Evolutionary conservation across 257 asterid genomes (phyloP), one percentile per base, ranked within the genome.

Genomic region (Capsicum chinense): DNA sequence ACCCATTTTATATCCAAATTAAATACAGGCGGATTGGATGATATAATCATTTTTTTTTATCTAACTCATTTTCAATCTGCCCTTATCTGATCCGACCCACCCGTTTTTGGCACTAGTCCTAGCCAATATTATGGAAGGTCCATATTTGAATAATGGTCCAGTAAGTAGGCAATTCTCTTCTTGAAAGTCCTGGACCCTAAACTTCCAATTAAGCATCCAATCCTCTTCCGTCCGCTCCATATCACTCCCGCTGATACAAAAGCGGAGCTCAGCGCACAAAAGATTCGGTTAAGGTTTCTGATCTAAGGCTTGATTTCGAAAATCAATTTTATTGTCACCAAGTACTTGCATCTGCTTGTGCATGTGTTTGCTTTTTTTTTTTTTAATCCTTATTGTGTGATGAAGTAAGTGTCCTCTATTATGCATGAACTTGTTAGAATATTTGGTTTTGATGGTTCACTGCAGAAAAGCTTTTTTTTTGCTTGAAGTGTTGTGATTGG

Each of bases 291-390:
- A 68, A 1, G 21, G 35, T n/a, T 3, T 60, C 69, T 19, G 42
- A 63, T 63, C 21, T 63, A 63, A 63, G 69, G 79, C 42, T 42
- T 70, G 79, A 17, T 70, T 70, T 70, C 33, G 3, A 54, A 42
- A 8, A 70, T 70, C 56, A 70, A 16, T 16, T 69, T 42, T 70
- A 15, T 70, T 2, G 10, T 70, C 19, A 12, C 17, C 79, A 16
- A 70, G 56, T 16, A 9, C 56, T 70, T 69, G 33, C 9, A 0
- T 69, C 14, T 42, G 33, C 33, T 26, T 26, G 33, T 26, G 33
- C 33, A 26, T 26, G 33, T 26, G 19, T 19, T 60, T 6, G 1
- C 37, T 60, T 60, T 60, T 60, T 60, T n/a, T 3, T 8, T 60
- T 60, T 59, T 6, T n/a, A 26, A 26, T 26, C 9, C 6, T 7